Base-by-base conservation (phyloP, 2,329 filamentous ascomycete genomes). In the Metarhizium album region DNA sequence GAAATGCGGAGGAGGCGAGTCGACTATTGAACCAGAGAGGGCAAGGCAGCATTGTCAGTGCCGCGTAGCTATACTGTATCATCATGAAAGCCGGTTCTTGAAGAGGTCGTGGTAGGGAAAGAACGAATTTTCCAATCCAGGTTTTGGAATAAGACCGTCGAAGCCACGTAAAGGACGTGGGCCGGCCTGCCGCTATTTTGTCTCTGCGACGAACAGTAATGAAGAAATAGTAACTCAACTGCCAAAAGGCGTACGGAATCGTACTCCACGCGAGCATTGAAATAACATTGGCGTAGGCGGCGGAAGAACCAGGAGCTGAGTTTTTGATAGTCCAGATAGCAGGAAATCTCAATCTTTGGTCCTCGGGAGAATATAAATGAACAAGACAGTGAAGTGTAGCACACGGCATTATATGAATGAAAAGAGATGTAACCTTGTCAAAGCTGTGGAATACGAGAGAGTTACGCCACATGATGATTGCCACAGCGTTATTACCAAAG, bases 361-460 rank as follows among this genome's bases (percentile, higher is more conserved):
- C 66, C 22, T 82, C 80, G 1, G 79, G 68, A 0, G 85, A 70
- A 13, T 90, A 75, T 20, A 97, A 75, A 65, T 98, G 93, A 16
- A 95, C 87, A 14, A 98, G 76, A 63, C 89, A 94, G 68, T 98
- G 93, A 13, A 98, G 78, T 1, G 90, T 88, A 5, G 87, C 91
- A 57, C 90, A 95, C 1, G 93, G 93, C 91, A 98, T 98, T 62
- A 98, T 95, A 68, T 98, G 93, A 59, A 98, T 96, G 71, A 98
- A 98, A n/a, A 98, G 77, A 64, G 88, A 93, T 13, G 90, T 94
- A 54, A 97, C 90, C 70, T 98, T 98, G 75, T 98, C 93, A 69
- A 98, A 83, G 64, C 89, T 95, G 74, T 98, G 93, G 67, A 98
- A 98, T 45, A 98, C 93, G 63, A 98, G 80, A 31, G 90, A 96